Evolutionary conservation across 2,329 filamentous ascomycete species (phyloP).

Genomic region (Thyridium curvatum): DNA sequence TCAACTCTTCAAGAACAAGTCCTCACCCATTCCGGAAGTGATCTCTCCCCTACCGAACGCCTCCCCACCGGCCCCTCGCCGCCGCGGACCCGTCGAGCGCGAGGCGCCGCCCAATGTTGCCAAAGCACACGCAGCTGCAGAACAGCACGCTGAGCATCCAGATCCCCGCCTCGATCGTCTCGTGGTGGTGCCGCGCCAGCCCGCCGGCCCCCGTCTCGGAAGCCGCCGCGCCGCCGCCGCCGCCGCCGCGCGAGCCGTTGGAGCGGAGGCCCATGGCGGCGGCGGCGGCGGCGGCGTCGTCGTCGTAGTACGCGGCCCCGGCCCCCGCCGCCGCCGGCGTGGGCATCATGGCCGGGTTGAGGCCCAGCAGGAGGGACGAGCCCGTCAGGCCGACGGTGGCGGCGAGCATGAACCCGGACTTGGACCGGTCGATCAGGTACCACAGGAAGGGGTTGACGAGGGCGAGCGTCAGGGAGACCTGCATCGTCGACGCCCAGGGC

Average conservation of each 20-base stretch:
- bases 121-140: conserved; percentile 92
- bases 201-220: conserved; percentile 13
- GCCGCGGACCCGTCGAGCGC: conserved; percentile 43
- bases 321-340: conserved; percentile 53
- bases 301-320: no score
- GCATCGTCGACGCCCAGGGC: conserved; percentile 91
- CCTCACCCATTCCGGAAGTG: no score
- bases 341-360: conserved; percentile 75
- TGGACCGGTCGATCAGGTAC: conserved; percentile 92
- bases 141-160: conserved; percentile 95
- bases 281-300: conserved; percentile 11
- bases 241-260: background rate
- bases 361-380: conserved; percentile 64
- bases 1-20: no score
- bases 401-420: conserved; percentile 76
- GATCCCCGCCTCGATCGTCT: conserved; percentile 65
- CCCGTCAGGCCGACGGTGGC: conserved; percentile 67
- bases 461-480: conserved; percentile 82
- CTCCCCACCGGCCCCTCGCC: conserved; percentile 39
- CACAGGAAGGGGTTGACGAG: conserved; percentile 90
- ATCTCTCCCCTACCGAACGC: conserved; percentile 17
- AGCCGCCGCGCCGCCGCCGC: conserved; percentile 33
- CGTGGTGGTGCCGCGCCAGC: conserved; percentile 46
- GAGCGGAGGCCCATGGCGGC: conserved; percentile 17
- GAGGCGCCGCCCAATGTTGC: conserved; percentile 82